Evolutionary conservation across 352 stramenopile genomes (phyloP), one percentile per base, ranked within the genome.

Genomic region (Phytophthora parvispora): DNA sequence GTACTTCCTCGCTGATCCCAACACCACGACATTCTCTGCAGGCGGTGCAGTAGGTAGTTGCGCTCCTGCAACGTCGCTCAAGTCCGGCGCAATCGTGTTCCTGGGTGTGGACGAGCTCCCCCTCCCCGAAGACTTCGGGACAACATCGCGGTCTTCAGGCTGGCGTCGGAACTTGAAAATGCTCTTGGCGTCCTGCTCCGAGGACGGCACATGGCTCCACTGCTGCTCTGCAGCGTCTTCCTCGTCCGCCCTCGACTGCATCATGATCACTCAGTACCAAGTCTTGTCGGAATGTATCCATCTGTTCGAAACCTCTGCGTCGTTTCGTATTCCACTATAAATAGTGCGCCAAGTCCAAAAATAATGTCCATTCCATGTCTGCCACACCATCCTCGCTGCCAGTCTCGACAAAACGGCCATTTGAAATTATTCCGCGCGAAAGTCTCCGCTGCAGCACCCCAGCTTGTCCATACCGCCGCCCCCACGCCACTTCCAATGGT

Each of bases 131-230:
- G 69, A 74, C 48, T 71, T 77, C 18, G 53, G 34, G 1, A 68
- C 60, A 24, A 67, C 51, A 16, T 31, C 56, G 8, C 8, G 64
- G 34, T 47, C 52, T 48, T 67, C 53, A 47, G 45, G 32, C 28
- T 66, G 48, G 1, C 77, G 61, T 15, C 77, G 69, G 40, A 89
- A 84, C 72, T 77, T 65, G 64, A 80, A 86, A 24, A 85, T 80
- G 47, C 56, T 60, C 22, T 52, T 45, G 8, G 50, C 28, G 27
- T 59, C 20, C 42, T 58, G 52, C 3, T 18, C 25, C 27, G 64
- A 62, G 15, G 69, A 63, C 13, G 52, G 51, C 15, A 18, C 5
- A 29, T 49, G 36, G 24, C 24, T 55, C 52, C 50, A 57, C 50
- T 72, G 43, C 38, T 58, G 9, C 13, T 64, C 45, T 15, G 22